These are phyloP conservation scores for Ceratobasidium sp. DNA, from an alignment of 1,284 basidiomycete species.

Conservation along the genomic window DNA sequence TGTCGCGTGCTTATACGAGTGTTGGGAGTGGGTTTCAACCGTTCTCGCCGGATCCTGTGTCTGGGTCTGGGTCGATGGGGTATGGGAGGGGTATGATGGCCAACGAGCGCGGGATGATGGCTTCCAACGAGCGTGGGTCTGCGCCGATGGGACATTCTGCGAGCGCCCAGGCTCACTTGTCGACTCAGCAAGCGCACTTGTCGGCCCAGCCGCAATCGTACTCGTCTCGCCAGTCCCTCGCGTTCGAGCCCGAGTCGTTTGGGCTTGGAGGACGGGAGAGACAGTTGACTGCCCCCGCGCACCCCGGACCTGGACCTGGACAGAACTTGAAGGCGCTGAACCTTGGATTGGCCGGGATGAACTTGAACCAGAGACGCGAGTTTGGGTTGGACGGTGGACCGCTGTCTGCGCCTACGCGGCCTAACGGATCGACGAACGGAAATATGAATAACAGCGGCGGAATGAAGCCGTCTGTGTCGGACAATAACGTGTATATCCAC, in stretches of 20 bases:
- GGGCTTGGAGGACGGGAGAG: slow-evolving; percentile 29
- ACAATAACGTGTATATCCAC: slow-evolving; percentile 44
- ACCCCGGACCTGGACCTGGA: neutral
- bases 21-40: slow-evolving; percentile 27
- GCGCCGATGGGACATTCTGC: slow-evolving; percentile 13
- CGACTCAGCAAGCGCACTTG: no score
- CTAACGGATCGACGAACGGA: neutral
- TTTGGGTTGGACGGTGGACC: slow-evolving; percentile 38
- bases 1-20: slow-evolving; percentile 39
- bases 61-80: slow-evolving; percentile 1
- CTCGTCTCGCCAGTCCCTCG: slow-evolving; percentile 28
- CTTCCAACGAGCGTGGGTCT: neutral
- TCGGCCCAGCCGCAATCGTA: no score
- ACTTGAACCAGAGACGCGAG: slow-evolving; percentile 37
- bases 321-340: slow-evolving; percentile 24
- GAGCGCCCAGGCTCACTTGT: neutral
- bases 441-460: slow-evolving; percentile 16
- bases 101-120: no score
- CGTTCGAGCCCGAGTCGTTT: slow-evolving; percentile 40
- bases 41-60: slow-evolving; percentile 20
- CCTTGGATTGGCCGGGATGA: slow-evolving; percentile 35
- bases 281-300: slow-evolving; percentile 31
- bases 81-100: no score
- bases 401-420: slow-evolving; percentile 21
- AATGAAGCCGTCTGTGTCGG: slow-evolving; percentile 20